Conservation (phyloP, 345 rosid species). For the Microthlaspi erraticum region DNA sequence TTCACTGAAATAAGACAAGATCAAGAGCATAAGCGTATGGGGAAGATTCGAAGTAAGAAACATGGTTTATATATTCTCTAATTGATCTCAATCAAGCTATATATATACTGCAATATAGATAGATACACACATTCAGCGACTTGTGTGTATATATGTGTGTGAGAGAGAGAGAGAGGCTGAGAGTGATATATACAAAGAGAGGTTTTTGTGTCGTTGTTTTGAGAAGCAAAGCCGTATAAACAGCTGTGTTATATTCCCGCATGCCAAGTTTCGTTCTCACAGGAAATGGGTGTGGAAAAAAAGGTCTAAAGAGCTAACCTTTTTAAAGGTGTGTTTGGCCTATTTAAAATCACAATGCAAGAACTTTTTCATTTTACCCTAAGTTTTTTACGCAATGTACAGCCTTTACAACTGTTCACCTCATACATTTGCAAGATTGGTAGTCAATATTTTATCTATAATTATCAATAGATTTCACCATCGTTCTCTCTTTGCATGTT, state of each 20-base stretch:
- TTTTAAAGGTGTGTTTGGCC: conserved; percentile 40
- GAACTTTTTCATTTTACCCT: conserved; percentile 31
- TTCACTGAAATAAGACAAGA: conserved; percentile 17
- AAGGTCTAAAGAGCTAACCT: conserved; percentile 31
- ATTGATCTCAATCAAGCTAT: neutral
- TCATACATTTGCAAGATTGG: conserved; percentile 7
- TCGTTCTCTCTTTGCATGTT: conserved; percentile 2
- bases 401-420: conserved; percentile 33
- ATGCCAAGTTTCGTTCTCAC: conserved; percentile 40
- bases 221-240: conserved; percentile 44
- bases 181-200: conserved; percentile 13
- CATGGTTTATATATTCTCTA: conserved; percentile 15
- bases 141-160: neutral
- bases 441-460: conserved; percentile 39
- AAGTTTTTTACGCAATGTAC: conserved; percentile 37
- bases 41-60: conserved; percentile 19
- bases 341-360: conserved; percentile 26
- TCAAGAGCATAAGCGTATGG: conserved; percentile 27
- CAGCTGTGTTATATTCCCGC: conserved; percentile 48
- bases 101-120: conserved; percentile 10
- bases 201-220: conserved; percentile 40
- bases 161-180: neutral
- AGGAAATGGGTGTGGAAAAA: conserved; percentile 30
- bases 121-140: conserved; percentile 9
- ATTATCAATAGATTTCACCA: too few relatives aligned